Percentiles rank a stretch among this genome's conserved stretches.
phyloP scores from a whole-genome alignment of 306 rosid genomes.

The Quercus engelmannii region DNA sequence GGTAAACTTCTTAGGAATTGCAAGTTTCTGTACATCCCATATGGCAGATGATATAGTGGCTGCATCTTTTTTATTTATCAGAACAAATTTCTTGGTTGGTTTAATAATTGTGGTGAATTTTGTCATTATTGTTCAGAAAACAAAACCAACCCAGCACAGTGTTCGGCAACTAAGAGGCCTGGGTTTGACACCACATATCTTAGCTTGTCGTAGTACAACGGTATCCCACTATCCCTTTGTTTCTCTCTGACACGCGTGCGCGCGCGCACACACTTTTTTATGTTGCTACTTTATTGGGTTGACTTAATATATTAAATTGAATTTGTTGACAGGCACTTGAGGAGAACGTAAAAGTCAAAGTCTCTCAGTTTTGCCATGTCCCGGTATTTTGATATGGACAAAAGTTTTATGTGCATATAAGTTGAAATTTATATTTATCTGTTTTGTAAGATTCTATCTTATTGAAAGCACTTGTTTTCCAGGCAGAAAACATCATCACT shows the following conservation, averaged over 20 bases:
- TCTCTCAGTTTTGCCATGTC: conserved; percentile 93
- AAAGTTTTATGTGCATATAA: background rate
- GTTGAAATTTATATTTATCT: conserved; percentile 15
- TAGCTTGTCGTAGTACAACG: conserved; percentile 84
- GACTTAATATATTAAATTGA: conserved; percentile 16
- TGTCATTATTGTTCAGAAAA: conserved; percentile 48
- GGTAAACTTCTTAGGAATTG: conserved; percentile 31
- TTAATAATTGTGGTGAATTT: conserved; percentile 17
- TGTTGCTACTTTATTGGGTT: conserved; percentile 9
- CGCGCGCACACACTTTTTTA: background rate
- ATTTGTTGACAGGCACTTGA: conserved; percentile 60
- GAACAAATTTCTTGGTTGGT: background rate
- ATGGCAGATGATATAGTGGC: background rate
- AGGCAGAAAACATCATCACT: conserved; percentile 73
- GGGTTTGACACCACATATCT: conserved; percentile 79
- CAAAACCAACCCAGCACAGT: conserved; percentile 92
- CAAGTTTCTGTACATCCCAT: background rate
- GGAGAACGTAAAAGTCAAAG: conserved; percentile 64
- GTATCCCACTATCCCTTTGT: conserved; percentile 33
- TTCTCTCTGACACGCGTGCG: background rate
- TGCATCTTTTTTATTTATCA: background rate
- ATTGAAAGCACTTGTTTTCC: conserved; percentile 8
- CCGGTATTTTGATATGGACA: conserved; percentile 46
- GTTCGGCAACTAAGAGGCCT: conserved; percentile 88
- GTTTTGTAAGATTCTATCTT: background rate